Base-by-base conservation (phyloP, 116 monocot species). In the Phalaenopsis hybrid region DNA sequence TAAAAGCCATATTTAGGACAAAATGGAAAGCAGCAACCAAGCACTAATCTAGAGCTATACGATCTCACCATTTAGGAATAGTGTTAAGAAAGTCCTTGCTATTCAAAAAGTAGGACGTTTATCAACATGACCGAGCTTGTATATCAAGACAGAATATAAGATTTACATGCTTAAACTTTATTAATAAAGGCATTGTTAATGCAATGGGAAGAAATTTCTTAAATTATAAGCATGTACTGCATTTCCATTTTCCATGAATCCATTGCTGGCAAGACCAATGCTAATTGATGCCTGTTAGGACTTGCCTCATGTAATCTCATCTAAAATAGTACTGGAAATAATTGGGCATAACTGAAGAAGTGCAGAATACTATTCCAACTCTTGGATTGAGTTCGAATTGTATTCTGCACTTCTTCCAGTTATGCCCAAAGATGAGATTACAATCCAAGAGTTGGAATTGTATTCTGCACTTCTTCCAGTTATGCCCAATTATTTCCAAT, bases 31-130 rank as follows among this genome's bases (percentile, higher is more conserved):
- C 37, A 41, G 18, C 37, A 73, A 43, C 16, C 73, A 73, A 73
- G 73, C 73, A 73, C 73, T 43, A 37, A 37, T 37, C 23, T 67
- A 67, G 17, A 73, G 16, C 73, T 43, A 73, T 72, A 72, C 72
- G 8, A 43, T 43, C 11, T 15, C 50, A 55, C 31, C 23, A 5
- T 78, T 17, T 21, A 55, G 50, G 55, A 78, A 52, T 28, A 20
- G 6, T 49, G 10, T 78, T 8, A 28, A 25, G 16, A 52, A 78
- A 78, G n/a, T 37, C 5, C 5, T 15, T 25, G 33, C 5, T 17
- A 73, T 73, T 43, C 73, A 73, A 73, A 41, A 73, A 15, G 3
- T 73, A 31, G 11, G 41, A 12, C 33, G 10, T 17, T 73, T 43
- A 73, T 73, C 41, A 73, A 33, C 17, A 13, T 73, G 33, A 9